phyloP scores from a whole-genome alignment of 805 yeast species.

The Brettanomyces custersianus region DNA sequence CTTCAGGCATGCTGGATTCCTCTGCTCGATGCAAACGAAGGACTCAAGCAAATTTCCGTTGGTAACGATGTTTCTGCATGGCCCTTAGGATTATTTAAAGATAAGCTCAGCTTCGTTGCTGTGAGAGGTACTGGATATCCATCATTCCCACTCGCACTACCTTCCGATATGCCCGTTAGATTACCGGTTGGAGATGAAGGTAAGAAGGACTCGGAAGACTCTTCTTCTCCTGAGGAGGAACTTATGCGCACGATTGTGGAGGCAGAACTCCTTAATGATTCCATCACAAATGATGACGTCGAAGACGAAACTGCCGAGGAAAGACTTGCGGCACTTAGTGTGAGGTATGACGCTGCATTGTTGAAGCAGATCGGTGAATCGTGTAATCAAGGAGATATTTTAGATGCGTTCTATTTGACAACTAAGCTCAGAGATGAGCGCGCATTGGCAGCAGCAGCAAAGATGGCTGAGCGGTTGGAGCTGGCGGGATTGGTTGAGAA shows the following conservation, averaged over 20 bases:
- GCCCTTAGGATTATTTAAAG: constrained; percentile 77
- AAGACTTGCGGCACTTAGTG: constrained; percentile 41
- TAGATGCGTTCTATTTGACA: constrained; percentile 63
- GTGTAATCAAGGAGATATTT: constrained; percentile 55
- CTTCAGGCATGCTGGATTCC: constrained; percentile 85
- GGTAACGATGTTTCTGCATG: constrained; percentile 64
- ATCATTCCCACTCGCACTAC: constrained; percentile 74
- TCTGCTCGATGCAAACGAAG: constrained; percentile 50
- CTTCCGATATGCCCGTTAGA: constrained; percentile 64
- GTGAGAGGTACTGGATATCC: constrained; percentile 71
- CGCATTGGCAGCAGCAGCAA: constrained; percentile 69
- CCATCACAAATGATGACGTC: constrained; percentile 32
- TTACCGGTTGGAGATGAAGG: constrained; percentile 45
- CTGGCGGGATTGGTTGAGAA: constrained; percentile 42
- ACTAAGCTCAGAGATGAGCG: constrained; percentile 64
- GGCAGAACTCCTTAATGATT: constrained; percentile 55
- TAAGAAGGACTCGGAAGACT: constrained; percentile 34
- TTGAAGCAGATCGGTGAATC: constrained; percentile 66
- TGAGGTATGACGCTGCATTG: constrained; percentile 66
- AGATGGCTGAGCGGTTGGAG: constrained; percentile 71
- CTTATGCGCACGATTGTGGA: constrained; percentile 50
- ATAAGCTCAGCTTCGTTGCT: constrained; percentile 64
- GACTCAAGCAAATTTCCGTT: constrained; percentile 40
- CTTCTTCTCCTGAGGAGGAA: constrained; percentile 48
- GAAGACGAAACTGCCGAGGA: constrained; percentile 32